Conservation (phyloP, 371 early-diverging fungal species). For the Mortierella sp. region DNA sequence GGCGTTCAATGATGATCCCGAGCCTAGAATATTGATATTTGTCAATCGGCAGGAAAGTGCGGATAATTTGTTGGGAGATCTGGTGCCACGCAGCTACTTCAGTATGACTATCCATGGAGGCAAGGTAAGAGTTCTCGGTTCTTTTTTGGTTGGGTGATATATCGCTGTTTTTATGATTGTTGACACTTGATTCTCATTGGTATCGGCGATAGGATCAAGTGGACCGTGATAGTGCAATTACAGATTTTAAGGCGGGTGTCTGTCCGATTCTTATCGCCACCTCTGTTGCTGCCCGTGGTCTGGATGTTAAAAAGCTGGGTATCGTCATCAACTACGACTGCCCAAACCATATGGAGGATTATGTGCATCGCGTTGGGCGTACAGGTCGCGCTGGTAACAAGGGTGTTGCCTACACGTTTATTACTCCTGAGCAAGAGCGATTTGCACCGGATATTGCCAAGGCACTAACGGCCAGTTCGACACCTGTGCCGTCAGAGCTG, state of each 20-base stretch:
- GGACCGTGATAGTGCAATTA: constrained; percentile 93
- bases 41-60: constrained; percentile 97
- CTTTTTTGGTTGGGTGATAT: no score
- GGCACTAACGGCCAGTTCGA: constrained; percentile 84
- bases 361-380: constrained; percentile 98
- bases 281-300: constrained; percentile 99
- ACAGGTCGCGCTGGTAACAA: constrained; percentile 99
- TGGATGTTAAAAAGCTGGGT: constrained; percentile 97
- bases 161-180: no score
- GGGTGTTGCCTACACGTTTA: constrained; percentile 96
- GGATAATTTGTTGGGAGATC: constrained; percentile 86
- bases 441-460: constrained; percentile 95
- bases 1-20: constrained; percentile 71
- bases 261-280: constrained; percentile 96
- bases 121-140: constrained; percentile 63
- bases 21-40: constrained; percentile 86
- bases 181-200: not conserved
- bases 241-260: constrained; percentile 92
- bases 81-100: constrained; percentile 90
- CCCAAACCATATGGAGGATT: constrained; percentile 98
- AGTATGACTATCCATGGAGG: constrained; percentile 96
- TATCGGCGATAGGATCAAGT: constrained; percentile 76
- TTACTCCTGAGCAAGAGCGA: constrained; percentile 92
- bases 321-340: constrained; percentile 98
- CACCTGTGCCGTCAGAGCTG: constrained; percentile 80